phyloP scores from a whole-genome alignment of 768 basidiomycete genomes.

The Tubosaeta brunneosetosa region DNA sequence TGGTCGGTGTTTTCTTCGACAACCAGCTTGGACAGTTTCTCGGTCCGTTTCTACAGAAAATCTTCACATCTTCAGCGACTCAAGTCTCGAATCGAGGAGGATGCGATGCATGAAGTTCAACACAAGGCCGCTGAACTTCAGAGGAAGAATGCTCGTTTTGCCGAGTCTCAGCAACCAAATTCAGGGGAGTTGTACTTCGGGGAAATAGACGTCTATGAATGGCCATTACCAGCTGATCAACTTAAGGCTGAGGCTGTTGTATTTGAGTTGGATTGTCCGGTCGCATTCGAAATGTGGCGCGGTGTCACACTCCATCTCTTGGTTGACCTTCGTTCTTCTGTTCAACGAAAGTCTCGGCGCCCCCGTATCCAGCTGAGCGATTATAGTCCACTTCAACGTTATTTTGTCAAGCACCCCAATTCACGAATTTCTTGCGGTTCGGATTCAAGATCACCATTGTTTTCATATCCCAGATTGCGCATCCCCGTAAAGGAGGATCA shows the following conservation, averaged over 20 bases:
- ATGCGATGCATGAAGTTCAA: conserved; percentile 17
- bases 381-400: not conserved
- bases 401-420: conserved; percentile 1
- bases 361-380: not conserved
- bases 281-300: not conserved
- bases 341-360: not conserved
- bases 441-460: conserved; percentile 26
- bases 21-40: conserved; percentile 22
- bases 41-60: conserved; percentile 29
- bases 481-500: conserved; percentile 13
- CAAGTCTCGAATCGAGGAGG: conserved; percentile 24
- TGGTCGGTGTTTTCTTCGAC: conserved; percentile 33
- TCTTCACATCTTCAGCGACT: conserved; percentile 17
- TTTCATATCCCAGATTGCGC: conserved; percentile 28
- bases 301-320: conserved; percentile 6
- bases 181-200: no score
- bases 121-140: conserved; percentile 28
- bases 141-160: conserved; percentile 9
- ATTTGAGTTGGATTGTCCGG: not conserved
- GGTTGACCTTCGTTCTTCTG: no score
- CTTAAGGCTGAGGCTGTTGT: not conserved
- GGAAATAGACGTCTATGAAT: conserved; percentile 35
- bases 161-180: not conserved
- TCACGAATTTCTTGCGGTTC: conserved; percentile 36
- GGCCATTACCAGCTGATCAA: conserved; percentile 39